phyloP scores from a whole-genome alignment of 2,329 filamentous ascomycete species.

The Trichoderma sp. region DNA sequence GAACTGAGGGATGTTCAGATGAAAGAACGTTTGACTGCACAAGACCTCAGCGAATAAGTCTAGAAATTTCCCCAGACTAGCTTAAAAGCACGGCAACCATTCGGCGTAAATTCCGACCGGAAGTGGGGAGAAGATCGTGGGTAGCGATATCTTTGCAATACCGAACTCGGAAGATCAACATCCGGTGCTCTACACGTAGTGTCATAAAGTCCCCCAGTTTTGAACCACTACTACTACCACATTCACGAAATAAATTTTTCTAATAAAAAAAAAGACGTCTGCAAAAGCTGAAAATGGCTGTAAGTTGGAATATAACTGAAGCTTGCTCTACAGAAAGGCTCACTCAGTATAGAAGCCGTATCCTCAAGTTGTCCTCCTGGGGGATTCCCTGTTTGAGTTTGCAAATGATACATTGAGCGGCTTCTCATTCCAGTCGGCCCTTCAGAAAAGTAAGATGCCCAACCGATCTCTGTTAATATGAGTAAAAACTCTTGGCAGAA shows the following conservation, averaged over 20 bases:
- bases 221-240: background rate
- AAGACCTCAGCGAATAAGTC: background rate
- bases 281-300: constrained; percentile 31
- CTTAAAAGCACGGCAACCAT: background rate
- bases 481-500: background rate
- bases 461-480: background rate
- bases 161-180: background rate
- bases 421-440: constrained; percentile 73
- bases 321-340: background rate
- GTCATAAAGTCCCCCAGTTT: background rate
- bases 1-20: background rate
- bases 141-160: background rate
- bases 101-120: constrained; percentile 3
- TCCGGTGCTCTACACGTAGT: background rate
- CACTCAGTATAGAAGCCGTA: constrained; percentile 53
- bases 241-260: background rate
- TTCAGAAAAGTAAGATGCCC: constrained; percentile 64
- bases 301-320: constrained; percentile 18
- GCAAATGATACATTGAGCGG: constrained; percentile 64
- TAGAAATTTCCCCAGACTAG: background rate
- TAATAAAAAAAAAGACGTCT: background rate
- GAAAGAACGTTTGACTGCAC: background rate
- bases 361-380: constrained; percentile 80
- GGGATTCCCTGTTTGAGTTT: constrained; percentile 84
- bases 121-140: constrained; percentile 13